Base-by-base conservation (phyloP, 208 protist genomes). In the Trypanosomatidae sp. region DNA sequence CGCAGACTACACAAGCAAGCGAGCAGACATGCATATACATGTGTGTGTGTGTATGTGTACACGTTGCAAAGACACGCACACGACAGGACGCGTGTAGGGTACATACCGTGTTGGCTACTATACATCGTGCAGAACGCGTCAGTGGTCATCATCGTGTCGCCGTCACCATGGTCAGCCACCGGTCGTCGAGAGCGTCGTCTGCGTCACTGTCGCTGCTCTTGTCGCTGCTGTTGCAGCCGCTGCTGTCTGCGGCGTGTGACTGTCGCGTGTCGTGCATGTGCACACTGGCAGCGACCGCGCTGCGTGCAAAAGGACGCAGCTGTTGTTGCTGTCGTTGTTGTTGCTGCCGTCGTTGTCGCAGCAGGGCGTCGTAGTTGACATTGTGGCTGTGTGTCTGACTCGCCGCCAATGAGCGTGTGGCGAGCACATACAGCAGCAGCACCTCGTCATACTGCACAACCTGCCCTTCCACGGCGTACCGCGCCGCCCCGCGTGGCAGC, bases 381-480 rank as follows among this genome's bases (percentile, higher is more conserved):
- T 93, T 93, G 47, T 64, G 63, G 38, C 66, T 72, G 30, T 78
- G 39, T 15, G 67, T 84, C 40, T 52, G 58, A 52, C 69, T 77
- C 27, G 77, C 68, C 2, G 76, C 74, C 10, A 88, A 65, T n/a
- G 71, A 76, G 25, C 66, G 61, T 46, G 67, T 81, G n/a, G 64
- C 58, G 4, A 88, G 33, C 10, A 79, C 77, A 64, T 88, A 88
- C 4, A 93, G 69, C 32, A 80, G 48, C 3, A 62, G 57, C 13
- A 46, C 49, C 6, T 51, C 20, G 25, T 52, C 59, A 22, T 32
- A 53, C 28, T 53, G 58, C 46, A 90, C 66, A 35, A 93, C 71
- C 53, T 93, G 80, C 6, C 77, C 73, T 48, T 89, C 80, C 2
- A 93, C 47, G 53, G 72, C 62, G 59, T 93, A 88, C n/a, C n/a